These are phyloP conservation scores for Didymellaceae sp. DNA, from an alignment of 2,329 filamentous ascomycete genomes.

Conservation along the genomic window DNA sequence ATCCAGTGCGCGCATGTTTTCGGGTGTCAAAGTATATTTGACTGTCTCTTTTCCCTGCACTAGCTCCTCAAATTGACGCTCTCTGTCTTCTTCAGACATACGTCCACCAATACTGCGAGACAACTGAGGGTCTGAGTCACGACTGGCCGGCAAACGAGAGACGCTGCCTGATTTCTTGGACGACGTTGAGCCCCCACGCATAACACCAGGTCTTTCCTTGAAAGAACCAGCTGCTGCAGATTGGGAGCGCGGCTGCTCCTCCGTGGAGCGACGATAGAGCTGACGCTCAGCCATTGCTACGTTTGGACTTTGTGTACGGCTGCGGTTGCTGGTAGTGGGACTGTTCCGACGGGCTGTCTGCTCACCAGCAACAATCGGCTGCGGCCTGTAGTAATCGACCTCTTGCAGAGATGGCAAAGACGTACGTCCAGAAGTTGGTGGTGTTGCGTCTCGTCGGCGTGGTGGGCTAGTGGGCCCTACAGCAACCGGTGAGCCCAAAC, in stretches of 20 bases:
- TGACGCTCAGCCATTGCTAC: conserved; percentile 28
- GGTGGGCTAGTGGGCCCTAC: conserved; percentile 22
- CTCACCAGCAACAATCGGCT: conserved; percentile 2
- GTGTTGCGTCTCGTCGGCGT: conserved; percentile 29
- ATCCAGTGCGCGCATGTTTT: conserved; percentile 53
- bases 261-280: conserved; percentile 29
- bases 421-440: conserved; percentile 30
- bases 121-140: conserved; percentile 40
- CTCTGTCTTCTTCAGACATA: conserved; percentile 48
- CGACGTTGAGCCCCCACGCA: conserved; percentile 42
- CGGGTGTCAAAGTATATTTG: conserved; percentile 58
- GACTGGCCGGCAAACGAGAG: conserved; percentile 40
- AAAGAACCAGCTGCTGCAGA: conserved; percentile 21
- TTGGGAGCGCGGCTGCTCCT: conserved; percentile 31
- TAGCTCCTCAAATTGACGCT: conserved; percentile 56
- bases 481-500: conserved; percentile 7
- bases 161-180: conserved; percentile 42
- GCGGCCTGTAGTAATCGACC: conserved; percentile 24
- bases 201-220: conserved; percentile 36
- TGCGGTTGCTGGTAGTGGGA: conserved; percentile 21
- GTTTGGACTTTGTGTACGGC: conserved; percentile 23
- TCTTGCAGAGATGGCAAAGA: conserved; percentile 42
- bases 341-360: conserved; percentile 16
- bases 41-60: conserved; percentile 57
- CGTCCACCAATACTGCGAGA: conserved; percentile 38